Evolutionary conservation across 352 stramenopile genomes (phyloP), one percentile per base, ranked within the genome.

Genomic region (Phytophthora pisi): DNA sequence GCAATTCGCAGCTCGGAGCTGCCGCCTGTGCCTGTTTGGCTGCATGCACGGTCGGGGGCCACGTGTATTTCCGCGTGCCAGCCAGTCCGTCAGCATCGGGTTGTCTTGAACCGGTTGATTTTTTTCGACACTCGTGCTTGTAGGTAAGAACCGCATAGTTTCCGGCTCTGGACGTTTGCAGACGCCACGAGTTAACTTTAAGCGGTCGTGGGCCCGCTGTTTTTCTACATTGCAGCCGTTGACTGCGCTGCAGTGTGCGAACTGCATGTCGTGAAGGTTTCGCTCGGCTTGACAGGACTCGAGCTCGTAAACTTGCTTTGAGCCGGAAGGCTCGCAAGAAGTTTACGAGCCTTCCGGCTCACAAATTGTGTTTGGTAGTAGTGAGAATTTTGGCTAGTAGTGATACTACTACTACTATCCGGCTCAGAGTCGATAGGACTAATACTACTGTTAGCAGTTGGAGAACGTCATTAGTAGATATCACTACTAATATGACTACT

Each of bases 51-150:
- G 9, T 11, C 20, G 20, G 20, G 20, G 34, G 34, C 34, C 13
- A 42, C 34, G 34, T 16, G 34, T 16, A 15, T 5, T 42, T 45
- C 13, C 20, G 5, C 20, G 20, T 1, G 20, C 20, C 13, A 45
- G 11, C 13, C 15, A 45, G 13, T 45, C 38, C 3, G 26, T 5
- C 26, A 30, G 26, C 26, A 18, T 13, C 15, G 5, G 10, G 11
- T 18, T 16, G 9, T 45, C 16, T 45, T 18, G 13, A 45, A 13
- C 20, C 38, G 38, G 38, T 43, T 43, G 38, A n/a, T 30, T 30
- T 18, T 45, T 45, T 45, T 45, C 38, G 38, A 45, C 38, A 45
- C 38, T 45, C 38, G 38, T 45, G 38, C 38, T 16, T 45, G 38
- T n/a, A 45, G 8, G 34, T 42, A 42, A 45, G 2, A 45, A 45